phyloP scores from a whole-genome alignment of 1,284 basidiomycete genomes.

The Microbotryum saponariae region DNA sequence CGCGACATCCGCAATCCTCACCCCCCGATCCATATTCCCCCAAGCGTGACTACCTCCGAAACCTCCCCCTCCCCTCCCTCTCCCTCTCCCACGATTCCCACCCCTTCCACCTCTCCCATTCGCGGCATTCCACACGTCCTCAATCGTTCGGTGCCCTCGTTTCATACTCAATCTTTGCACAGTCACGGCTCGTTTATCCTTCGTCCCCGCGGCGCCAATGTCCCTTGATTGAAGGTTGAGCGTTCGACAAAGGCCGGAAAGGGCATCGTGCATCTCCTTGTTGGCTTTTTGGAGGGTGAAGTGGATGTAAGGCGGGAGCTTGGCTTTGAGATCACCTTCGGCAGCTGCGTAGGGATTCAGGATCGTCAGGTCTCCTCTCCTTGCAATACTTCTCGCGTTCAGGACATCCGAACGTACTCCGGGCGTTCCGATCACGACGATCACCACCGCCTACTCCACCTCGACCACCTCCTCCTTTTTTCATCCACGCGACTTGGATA shows the following conservation, averaged over 20 bases:
- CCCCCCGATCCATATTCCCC: slow-evolving; percentile 58
- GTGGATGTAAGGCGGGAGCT: slow-evolving; percentile 70
- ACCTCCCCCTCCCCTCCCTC: slow-evolving; percentile 8
- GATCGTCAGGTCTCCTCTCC: not conserved
- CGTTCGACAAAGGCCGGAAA: slow-evolving; percentile 66
- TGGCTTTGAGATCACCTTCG: not conserved
- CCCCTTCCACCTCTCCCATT: slow-evolving; percentile 48
- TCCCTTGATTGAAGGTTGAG: slow-evolving; percentile 70
- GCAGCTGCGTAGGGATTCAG: not conserved
- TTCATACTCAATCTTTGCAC: slow-evolving; percentile 82
- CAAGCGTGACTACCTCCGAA: slow-evolving; percentile 8
- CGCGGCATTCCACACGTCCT: slow-evolving; percentile 61
- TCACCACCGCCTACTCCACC: not conserved
- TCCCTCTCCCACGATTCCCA: slow-evolving; percentile 25
- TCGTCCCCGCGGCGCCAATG: slow-evolving; percentile 86
- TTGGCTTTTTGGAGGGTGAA: slow-evolving; percentile 97
- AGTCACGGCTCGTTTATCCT: slow-evolving; percentile 96
- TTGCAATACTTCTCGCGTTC: not conserved
- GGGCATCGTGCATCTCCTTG: slow-evolving; percentile 90
- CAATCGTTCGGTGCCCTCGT: slow-evolving; percentile 63
- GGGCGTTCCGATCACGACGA: not conserved
- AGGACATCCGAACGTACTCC: not conserved
- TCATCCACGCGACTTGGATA: slow-evolving; percentile 29
- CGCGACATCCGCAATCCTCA: slow-evolving; percentile 78
- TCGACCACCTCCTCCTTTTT: not conserved